These are phyloP conservation scores for Incumbomyces delicatus DNA, from an alignment of 2,329 filamentous ascomycete genomes.

Conservation along the genomic window DNA sequence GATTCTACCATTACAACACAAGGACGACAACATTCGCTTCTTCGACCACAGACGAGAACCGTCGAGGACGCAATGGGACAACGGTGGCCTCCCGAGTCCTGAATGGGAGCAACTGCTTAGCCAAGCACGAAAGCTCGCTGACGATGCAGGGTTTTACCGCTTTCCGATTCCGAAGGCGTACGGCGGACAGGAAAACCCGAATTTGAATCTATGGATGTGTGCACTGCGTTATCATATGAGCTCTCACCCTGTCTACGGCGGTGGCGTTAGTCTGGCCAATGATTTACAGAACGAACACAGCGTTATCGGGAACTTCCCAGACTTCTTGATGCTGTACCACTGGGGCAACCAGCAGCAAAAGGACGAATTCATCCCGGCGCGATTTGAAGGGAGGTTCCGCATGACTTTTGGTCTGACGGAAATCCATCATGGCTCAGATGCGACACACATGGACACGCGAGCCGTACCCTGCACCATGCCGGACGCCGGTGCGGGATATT, in stretches of 20 bases:
- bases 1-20: constrained; percentile 46
- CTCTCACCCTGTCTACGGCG: constrained; percentile 36
- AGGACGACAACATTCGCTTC: constrained; percentile 52
- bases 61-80: constrained; percentile 52
- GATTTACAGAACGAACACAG: constrained; percentile 56
- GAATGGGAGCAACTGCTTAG: constrained; percentile 50
- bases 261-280: constrained; percentile 51
- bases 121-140: constrained; percentile 42
- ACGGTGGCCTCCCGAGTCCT: constrained; percentile 44
- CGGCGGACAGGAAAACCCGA: constrained; percentile 41
- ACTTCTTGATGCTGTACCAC: constrained; percentile 52
- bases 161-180: constrained; percentile 48
- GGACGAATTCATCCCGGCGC: constrained; percentile 42
- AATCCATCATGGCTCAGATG: constrained; percentile 52
- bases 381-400: constrained; percentile 44
- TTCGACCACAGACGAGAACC: constrained; percentile 57
- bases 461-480: constrained; percentile 35
- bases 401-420: constrained; percentile 56
- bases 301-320: constrained; percentile 54
- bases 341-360: constrained; percentile 49
- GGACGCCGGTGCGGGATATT: constrained; percentile 37
- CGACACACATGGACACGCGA: constrained; percentile 51
- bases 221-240: constrained; percentile 52
- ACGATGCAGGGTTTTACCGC: constrained; percentile 52
- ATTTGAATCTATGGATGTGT: constrained; percentile 54